Evolutionary conservation across 2,329 filamentous ascomycete species (phyloP), one percentile per base, ranked within the genome.

Genomic region (Beauveria caledonica): DNA sequence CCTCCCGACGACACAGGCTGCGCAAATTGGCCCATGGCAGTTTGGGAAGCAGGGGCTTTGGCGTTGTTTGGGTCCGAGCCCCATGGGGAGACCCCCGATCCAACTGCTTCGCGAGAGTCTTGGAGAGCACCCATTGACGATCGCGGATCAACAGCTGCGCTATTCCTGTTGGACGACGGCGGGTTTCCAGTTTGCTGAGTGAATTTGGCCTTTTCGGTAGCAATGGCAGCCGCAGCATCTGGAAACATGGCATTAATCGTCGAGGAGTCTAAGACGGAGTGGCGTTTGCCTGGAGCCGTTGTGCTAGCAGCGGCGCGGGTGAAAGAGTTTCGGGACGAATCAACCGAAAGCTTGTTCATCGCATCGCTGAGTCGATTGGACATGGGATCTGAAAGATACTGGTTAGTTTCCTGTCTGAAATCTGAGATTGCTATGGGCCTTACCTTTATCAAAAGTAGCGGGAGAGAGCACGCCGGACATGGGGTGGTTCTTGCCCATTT

Each of bases 161-260:
- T 97, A 77, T 97, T 97, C 62, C 94, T 86, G 78, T 96, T 96
- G 23, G 94, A 97, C 1, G 90, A 85, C 3, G 92, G 92, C 23
- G 88, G 87, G 65, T 92, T 91, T 62, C 93, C 94, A 4, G 92
- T 96, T 72, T 96, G 90, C 73, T 97, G 92, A 19, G 92, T 95
- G 71, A 95, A 97, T 73, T 97, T 95, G 62, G 92, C 93, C 78
- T 97, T 97, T 75, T 99, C 93, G 63, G 94, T 96, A 27, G 93
- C 93, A 73, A 99, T 97, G n/a, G 94, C 94, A 46, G 93, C 93
- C 15, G 94, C 94, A 49, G 94, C 94, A 77, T 99, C 94, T 7
- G 94, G 94, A 73, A 99, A 99, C 94, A 99, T 97, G 68, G 91
- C 92, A 75, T 96, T 96, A 75, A 99, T 97, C 25, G 91, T 95